Conservation (phyloP, 306 rosid species). For the Ammopiptanthus mongolicus region DNA sequence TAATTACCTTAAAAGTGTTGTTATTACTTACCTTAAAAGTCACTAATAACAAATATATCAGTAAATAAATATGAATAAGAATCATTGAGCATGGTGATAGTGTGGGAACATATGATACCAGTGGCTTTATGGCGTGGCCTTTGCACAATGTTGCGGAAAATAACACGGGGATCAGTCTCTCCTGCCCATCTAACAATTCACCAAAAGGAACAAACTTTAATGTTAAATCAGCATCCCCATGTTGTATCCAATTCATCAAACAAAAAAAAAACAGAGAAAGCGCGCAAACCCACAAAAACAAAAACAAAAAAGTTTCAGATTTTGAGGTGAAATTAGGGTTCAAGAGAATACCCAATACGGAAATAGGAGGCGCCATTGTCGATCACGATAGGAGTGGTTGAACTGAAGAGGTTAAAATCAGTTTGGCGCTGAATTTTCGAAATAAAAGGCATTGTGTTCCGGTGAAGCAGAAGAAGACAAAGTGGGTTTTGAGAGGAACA, state of each 20-base stretch:
- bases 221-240: constrained; percentile 13
- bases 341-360: constrained; percentile 30
- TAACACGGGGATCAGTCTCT: constrained; percentile 85
- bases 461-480: not conserved
- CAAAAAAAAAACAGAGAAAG: not conserved
- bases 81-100: not conserved
- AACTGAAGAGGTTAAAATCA: constrained; percentile 23
- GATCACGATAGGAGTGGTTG: constrained; percentile 30
- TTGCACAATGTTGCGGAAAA: constrained; percentile 98
- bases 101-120: constrained; percentile 21
- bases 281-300: not conserved
- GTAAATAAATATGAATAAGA: constrained; percentile 6
- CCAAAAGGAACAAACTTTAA: constrained; percentile 7
- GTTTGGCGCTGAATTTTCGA: constrained; percentile 34
- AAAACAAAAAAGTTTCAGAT: not conserved
- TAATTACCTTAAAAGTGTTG: no score
- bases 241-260: not conserved
- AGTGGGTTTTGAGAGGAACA: not conserved
- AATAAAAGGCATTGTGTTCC: constrained; percentile 31
- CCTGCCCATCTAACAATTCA: constrained; percentile 83
- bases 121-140: constrained; percentile 95
- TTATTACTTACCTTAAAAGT: no score
- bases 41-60: not conserved
- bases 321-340: constrained; percentile 46
- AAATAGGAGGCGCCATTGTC: constrained; percentile 47